Base-by-base conservation (phyloP, 352 stramenopile genomes). In the Phytopythium vexans region DNA sequence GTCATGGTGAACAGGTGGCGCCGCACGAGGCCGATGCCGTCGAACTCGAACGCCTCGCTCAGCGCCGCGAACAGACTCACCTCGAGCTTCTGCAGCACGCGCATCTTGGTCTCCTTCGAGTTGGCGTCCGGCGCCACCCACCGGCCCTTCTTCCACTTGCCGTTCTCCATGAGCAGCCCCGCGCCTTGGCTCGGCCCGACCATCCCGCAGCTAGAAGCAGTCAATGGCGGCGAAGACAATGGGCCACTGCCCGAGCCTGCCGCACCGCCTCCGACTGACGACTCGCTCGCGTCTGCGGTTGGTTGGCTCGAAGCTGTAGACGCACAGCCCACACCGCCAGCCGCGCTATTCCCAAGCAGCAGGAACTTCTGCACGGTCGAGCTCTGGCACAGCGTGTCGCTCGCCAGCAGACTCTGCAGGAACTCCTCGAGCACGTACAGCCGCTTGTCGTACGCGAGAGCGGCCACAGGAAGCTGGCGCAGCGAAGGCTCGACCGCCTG, bases 1-100 rank as follows among this genome's bases (percentile, higher is more conserved):
- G 70, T 86, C 74, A 94, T 86, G 8, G 70, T 70, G 54, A 94
- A 91, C n/a, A 94, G 70, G n/a, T 94, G 82, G 11, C 85, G 74
- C 6, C 82, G 78, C 54, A 94, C 64, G 50, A 92, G 60, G 27
- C 79, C 74, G n/a, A 94, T 85, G 37, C 82, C 85, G 54, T 94
- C 82, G 44, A 94, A 89, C 62, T 94, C 85, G 44, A 94, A 93
- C 37, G 92, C 59, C 50, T 94, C 85, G 51, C 86, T 73, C 21
- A 91, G 49, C 11, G 86, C 68, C 9, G 82, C 72, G 44, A 92
- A 91, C 14, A 94, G 54, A 56, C 76, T 86, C 49, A 89, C 78
- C 63, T 94, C 85, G 38, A 92, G 76, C 49, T 86, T 71, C 56
- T 92, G 85, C 46, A 94, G 61, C 32, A 90, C 68, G 42, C 74